phyloP scores from a whole-genome alignment of 352 stramenopile genomes.

The Globisporangium perplexum region DNA sequence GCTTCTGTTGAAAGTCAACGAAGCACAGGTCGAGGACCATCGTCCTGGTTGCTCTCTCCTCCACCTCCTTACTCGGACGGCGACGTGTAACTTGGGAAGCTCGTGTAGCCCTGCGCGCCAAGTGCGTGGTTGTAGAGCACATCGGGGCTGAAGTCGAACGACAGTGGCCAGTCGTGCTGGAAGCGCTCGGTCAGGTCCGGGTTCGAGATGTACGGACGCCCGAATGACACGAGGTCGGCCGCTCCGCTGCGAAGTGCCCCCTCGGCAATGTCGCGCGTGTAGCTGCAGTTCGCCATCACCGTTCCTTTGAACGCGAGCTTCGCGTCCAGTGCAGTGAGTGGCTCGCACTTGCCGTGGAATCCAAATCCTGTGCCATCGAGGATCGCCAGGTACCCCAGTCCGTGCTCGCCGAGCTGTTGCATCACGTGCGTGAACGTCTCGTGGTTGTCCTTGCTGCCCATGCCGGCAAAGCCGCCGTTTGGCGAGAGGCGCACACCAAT shows the following conservation, averaged over 20 bases:
- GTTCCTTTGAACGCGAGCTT: constrained; percentile 54
- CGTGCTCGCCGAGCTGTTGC: constrained; percentile 46
- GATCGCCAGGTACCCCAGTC: constrained; percentile 54
- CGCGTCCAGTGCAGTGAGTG: constrained; percentile 8
- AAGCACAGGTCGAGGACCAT: no score
- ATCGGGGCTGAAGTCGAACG: constrained; percentile 18
- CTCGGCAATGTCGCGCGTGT: constrained; percentile 36
- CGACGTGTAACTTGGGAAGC: constrained; percentile 19
- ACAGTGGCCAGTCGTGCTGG: constrained; percentile 16
- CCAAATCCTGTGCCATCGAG: constrained; percentile 49
- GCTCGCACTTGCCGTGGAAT: constrained; percentile 16
- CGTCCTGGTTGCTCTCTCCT: no score
- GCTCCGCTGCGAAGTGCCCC: constrained; percentile 42
- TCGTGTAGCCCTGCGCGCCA: constrained; percentile 43
- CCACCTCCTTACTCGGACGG: not conserved
- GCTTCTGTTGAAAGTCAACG: not conserved
- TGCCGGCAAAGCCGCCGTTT: constrained; percentile 40
- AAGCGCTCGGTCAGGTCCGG: constrained; percentile 63
- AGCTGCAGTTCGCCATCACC: constrained; percentile 45
- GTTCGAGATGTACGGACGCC: constrained; percentile 72
- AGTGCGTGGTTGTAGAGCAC: constrained; percentile 34
- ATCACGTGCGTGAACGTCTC: constrained; percentile 42
- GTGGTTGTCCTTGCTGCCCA: constrained; percentile 20
- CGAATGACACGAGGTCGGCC: constrained; percentile 60
- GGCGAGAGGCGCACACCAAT: constrained; percentile 45